These are phyloP conservation scores for Eremochloa ophiuroides DNA, from an alignment of 176 grass and related monocot genomes.

Conservation along the genomic window DNA sequence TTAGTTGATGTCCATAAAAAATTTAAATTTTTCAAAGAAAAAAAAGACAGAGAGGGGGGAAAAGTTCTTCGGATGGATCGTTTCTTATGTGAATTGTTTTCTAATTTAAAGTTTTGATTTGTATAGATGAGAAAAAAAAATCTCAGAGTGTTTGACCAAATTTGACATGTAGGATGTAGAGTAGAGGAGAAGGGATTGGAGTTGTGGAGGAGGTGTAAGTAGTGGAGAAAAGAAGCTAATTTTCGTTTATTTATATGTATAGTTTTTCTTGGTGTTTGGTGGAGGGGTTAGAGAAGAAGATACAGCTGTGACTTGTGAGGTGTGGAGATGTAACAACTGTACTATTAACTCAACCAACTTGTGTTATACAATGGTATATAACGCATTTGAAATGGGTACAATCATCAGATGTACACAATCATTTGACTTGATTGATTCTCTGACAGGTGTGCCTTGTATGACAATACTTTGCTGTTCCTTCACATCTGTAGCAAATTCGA, in stretches of 20 bases:
- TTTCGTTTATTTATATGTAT: neutral
- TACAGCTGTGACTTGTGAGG: neutral
- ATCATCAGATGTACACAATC: constrained; percentile 4
- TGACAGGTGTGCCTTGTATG: constrained; percentile 5
- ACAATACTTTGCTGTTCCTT: neutral
- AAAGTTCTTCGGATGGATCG: neutral
- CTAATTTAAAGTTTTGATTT: constrained; percentile 9
- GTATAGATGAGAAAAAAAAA: neutral
- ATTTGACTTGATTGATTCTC: constrained; percentile 17
- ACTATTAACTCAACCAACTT: constrained; percentile 26
- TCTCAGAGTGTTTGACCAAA: constrained; percentile 25
- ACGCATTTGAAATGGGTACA: constrained; percentile 4
- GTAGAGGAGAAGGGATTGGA: neutral
- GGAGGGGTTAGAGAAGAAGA: constrained; percentile 1
- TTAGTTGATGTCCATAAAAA: constrained; percentile 47
- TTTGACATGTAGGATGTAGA: neutral
- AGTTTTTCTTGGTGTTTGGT: constrained; percentile 23
- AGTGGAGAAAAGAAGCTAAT: neutral
- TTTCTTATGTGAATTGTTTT: constrained; percentile 20
- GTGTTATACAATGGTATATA: neutral
- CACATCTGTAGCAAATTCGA: neutral
- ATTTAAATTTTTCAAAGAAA: neutral
- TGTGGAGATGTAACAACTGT: constrained; percentile 19
- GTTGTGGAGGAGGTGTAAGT: constrained; percentile 34
- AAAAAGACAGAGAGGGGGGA: neutral